Base-by-base conservation (phyloP, 2,329 filamentous ascomycete genomes). In the Thelonectria discophora region DNA sequence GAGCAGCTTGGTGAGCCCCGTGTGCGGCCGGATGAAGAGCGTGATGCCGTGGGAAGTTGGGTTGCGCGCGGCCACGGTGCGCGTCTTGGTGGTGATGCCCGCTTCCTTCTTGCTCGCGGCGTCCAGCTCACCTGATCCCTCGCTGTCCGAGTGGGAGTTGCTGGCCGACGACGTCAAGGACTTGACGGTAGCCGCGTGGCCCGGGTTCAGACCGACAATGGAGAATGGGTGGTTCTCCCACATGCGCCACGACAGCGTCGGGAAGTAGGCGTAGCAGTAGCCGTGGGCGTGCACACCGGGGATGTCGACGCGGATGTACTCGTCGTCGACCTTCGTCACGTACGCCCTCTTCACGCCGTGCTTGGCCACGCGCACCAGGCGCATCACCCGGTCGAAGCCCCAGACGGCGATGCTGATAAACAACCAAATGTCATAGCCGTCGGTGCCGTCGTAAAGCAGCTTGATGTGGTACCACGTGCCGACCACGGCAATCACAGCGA, bases 401-500 rank as follows among this genome's bases (percentile, higher is more conserved):
- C 74, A 76, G 4, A 76, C 45, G 1, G 61, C 67, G 12, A 73
- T 69, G 5, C 73, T 58, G 11, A 73, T 63, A 15, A 69, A 71
- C 4, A 76, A 47, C 69, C 71, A 76, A 15, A 70, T 66, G 37
- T 76, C 81, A 54, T 84, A 80, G 1, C 81, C 82, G 70, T 78
- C 81, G 5, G 74, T 67, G 37, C 75, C 70, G 1, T 66, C 52
- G 62, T 78, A 81, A 0, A 73, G 66, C 9, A 71, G 57, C 5
- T 70, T 60, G 48, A 82, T 76, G 55, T 84, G 81, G 43, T 78
- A 79, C 71, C 76, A 83, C 37, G 75, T 76, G 2, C 77, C 81
- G 1, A 79, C 75, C 2, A 85, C 49, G 9, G 76, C 69, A 2
- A 84, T 55, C 4, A 80, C 69, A 0, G 80, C 72, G 0, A 83